Percentiles rank a stretch among this genome's conserved stretches.
Evolutionary conservation across 1,139 yeast genomes (phyloP).

Genomic region (Saccharomycopsis crataegensis): DNA sequence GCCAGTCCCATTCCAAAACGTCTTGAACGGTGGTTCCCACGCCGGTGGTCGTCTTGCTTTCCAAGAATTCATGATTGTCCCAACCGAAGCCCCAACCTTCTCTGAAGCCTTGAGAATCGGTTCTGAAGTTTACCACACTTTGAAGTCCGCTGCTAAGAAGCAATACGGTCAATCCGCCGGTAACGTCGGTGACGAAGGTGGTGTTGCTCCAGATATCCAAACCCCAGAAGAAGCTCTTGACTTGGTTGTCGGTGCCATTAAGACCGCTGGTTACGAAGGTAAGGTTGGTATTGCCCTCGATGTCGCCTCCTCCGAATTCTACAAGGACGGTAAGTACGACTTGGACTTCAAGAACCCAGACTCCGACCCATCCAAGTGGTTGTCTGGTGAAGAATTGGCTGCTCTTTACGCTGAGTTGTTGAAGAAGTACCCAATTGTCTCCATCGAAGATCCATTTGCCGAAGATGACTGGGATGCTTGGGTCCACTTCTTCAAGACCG

Average conservation of each 20-base stretch:
- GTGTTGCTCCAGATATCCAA: constrained; percentile 78
- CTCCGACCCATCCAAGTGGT: constrained; percentile 67
- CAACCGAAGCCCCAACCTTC: constrained; percentile 64
- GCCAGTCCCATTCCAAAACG: constrained; percentile 83
- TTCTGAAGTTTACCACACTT: constrained; percentile 75
- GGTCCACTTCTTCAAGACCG: constrained; percentile 55
- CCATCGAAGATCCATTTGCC: constrained; percentile 83
- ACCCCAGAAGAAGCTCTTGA: constrained; percentile 79
- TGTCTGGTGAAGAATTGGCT: constrained; percentile 66
- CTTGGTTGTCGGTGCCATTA: constrained; percentile 65
- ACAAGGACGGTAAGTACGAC: constrained; percentile 76
- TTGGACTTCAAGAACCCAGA: constrained; percentile 81
- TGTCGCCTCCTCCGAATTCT: constrained; percentile 80
- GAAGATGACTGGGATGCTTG: constrained; percentile 90
- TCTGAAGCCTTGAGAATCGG: constrained; percentile 78
- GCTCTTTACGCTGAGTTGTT: constrained; percentile 57
- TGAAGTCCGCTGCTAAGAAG: constrained; percentile 69
- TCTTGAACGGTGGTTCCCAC: constrained; percentile 83
- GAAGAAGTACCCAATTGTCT: constrained; percentile 74
- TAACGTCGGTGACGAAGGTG: constrained; percentile 92
- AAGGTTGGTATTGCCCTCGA: constrained; percentile 71
- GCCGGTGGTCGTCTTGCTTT: constrained; percentile 87
- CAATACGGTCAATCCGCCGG: constrained; percentile 79
- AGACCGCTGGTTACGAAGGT: constrained; percentile 72
- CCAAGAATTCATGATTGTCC: constrained; percentile 88